Conservation (phyloP, 768 basidiomycete genomes). For the Boletus subparvulus region DNA sequence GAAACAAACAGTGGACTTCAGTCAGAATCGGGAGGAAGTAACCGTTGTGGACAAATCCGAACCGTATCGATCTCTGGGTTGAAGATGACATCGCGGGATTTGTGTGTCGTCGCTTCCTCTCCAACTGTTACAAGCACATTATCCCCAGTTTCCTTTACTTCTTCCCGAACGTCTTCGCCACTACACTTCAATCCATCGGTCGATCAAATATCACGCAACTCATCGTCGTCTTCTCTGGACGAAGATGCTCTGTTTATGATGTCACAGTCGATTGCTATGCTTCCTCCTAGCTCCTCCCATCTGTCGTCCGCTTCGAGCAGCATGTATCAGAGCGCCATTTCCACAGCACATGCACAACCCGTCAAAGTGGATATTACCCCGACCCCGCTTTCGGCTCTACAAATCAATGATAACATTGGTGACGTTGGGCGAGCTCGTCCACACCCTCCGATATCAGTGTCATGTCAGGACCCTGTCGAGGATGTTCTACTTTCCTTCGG, state of each 20-base stretch:
- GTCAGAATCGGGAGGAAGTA: slow-evolving; percentile 15
- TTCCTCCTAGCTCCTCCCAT: slow-evolving; percentile 52
- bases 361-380: background rate
- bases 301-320: slow-evolving; percentile 56
- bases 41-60: slow-evolving; percentile 35
- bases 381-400: background rate
- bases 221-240: slow-evolving; percentile 62
- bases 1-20: slow-evolving; percentile 29
- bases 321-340: slow-evolving; percentile 78
- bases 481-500: slow-evolving; percentile 62
- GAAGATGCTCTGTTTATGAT: slow-evolving; percentile 64
- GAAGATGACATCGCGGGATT: slow-evolving; percentile 49
- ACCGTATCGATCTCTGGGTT: slow-evolving; percentile 59
- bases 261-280: slow-evolving; percentile 70
- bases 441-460: slow-evolving; percentile 7
- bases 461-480: slow-evolving; percentile 26
- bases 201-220: slow-evolving; percentile 40
- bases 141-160: slow-evolving; percentile 28
- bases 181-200: background rate
- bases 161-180: slow-evolving; percentile 14
- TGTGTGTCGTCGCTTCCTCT: slow-evolving; percentile 29
- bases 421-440: slow-evolving; percentile 1
- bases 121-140: slow-evolving; percentile 21
- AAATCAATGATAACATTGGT: background rate
- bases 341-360: slow-evolving; percentile 24